A percentile compares a stretch with the other conserved stretches of the same genome.
Evolutionary conservation across 2,329 filamentous ascomycete genomes (phyloP).

Genomic region (Plenodomus lindquistii): DNA sequence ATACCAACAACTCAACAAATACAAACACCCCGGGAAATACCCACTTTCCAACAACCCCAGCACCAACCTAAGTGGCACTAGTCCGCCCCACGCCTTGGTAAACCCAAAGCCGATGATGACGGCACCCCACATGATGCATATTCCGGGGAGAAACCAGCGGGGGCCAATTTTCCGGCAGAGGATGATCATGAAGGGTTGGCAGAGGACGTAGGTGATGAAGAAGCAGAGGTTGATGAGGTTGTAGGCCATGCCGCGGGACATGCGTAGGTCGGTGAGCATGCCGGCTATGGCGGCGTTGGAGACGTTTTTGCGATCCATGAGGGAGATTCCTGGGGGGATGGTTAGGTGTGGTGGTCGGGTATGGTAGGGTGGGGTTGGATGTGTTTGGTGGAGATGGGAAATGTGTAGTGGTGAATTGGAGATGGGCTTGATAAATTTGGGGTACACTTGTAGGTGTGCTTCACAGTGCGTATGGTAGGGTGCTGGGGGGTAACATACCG

Average conservation of each 20-base stretch:
- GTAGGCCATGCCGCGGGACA: constrained; percentile 21
- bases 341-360: no score
- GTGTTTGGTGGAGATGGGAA: background rate
- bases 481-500: constrained; percentile 19
- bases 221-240: constrained; percentile 31
- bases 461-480: background rate
- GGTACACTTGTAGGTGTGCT: background rate
- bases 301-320: constrained; percentile 28
- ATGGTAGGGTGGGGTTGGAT: no score
- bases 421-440: background rate
- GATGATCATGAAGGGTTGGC: constrained; percentile 27
- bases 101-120: constrained; percentile 32
- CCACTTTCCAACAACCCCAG: constrained; percentile 24
- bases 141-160: constrained; percentile 24
- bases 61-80: constrained; percentile 22
- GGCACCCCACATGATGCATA: constrained; percentile 24
- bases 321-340: background rate
- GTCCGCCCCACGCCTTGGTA: constrained; percentile 22
- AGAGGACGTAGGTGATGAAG: constrained; percentile 32
- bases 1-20: constrained; percentile 27
- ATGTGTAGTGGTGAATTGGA: background rate
- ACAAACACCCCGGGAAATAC: constrained; percentile 28
- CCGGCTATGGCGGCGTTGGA: constrained; percentile 33
- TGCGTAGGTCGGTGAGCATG: constrained; percentile 24
- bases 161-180: constrained; percentile 24